Conservation (phyloP, 2,329 filamentous ascomycete species). For the Aspergillus tanneri region DNA sequence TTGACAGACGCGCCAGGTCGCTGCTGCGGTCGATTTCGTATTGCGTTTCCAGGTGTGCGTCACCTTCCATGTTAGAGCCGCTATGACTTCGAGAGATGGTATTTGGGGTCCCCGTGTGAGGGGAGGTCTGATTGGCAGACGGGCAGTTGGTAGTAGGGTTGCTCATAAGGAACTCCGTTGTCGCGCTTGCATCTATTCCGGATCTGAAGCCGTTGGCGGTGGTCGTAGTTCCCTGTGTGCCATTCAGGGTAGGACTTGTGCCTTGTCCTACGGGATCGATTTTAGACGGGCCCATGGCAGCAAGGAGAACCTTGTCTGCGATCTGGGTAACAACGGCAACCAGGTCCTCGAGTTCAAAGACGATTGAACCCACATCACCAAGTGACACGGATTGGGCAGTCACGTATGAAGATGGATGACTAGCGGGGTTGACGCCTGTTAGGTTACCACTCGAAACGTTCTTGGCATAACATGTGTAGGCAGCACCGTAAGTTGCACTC, state of each 20-base stretch:
- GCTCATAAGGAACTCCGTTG: background rate
- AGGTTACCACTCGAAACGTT: conserved; percentile 42
- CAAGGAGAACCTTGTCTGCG: conserved; percentile 45
- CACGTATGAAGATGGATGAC: conserved; percentile 45
- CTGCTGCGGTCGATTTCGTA: conserved; percentile 42
- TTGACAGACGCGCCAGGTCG: conserved; percentile 41
- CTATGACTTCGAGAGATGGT: conserved; percentile 11
- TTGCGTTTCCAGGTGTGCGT: conserved; percentile 35
- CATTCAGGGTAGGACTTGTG: conserved; percentile 12
- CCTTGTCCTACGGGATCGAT: conserved; percentile 17
- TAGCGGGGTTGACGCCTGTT: conserved; percentile 44
- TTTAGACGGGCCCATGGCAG: conserved; percentile 41
- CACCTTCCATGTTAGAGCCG: conserved; percentile 17
- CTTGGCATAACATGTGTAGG: conserved; percentile 45
- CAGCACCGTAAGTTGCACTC: conserved; percentile 45
- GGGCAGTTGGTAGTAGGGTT: conserved; percentile 7
- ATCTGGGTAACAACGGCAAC: conserved; percentile 44
- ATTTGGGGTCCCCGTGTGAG: conserved; percentile 13
- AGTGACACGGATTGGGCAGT: conserved; percentile 43
- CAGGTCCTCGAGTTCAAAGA: conserved; percentile 43
- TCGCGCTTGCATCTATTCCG: background rate
- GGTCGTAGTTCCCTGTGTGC: conserved; percentile 4
- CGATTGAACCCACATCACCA: conserved; percentile 45
- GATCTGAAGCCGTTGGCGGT: conserved; percentile 1
- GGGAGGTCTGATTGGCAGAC: conserved; percentile 6